Conservation (phyloP, 2,329 filamentous ascomycete species). For the Akanthomyces uredinophilus region DNA sequence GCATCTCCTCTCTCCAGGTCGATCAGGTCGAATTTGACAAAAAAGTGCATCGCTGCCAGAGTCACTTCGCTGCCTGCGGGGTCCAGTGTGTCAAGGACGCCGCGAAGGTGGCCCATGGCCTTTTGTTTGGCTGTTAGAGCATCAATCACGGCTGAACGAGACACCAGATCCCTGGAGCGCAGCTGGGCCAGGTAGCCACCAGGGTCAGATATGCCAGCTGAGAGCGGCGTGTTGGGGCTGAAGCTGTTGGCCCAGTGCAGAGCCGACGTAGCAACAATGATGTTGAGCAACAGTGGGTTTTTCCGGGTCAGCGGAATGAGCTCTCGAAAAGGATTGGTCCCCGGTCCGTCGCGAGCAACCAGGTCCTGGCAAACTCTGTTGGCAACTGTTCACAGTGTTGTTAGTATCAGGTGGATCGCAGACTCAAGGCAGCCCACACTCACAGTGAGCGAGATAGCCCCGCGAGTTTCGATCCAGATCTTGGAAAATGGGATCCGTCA, state of each 20-base stretch:
- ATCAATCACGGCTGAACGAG: conserved; percentile 39
- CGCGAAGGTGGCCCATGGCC: conserved; percentile 39
- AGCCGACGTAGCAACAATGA: conserved; percentile 45
- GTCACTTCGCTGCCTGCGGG: conserved; percentile 41
- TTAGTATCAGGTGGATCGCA: conserved; percentile 13
- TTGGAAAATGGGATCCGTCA: conserved; percentile 52
- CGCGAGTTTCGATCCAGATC: conserved; percentile 43
- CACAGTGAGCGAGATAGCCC: conserved; percentile 48
- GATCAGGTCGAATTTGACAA: conserved; percentile 47
- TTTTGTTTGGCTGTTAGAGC: conserved; percentile 43
- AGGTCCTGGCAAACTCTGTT: conserved; percentile 50
- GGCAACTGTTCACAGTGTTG: conserved; percentile 33
- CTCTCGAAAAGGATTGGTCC: conserved; percentile 44
- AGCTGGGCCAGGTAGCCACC: conserved; percentile 33
- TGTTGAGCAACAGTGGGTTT: conserved; percentile 43
- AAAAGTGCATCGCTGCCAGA: conserved; percentile 45
- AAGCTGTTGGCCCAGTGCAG: conserved; percentile 44
- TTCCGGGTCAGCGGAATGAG: conserved; percentile 42
- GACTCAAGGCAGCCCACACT: conserved; percentile 20
- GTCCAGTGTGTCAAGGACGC: conserved; percentile 34
- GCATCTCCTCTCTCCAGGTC: conserved; percentile 39
- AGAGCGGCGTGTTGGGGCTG: conserved; percentile 29
- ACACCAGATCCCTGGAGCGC: conserved; percentile 34
- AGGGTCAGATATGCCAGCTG: conserved; percentile 28
- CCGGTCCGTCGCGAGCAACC: conserved; percentile 41